phyloP scores from a whole-genome alignment of 1,284 basidiomycete species.

The Puccinia brachypodii region DNA sequence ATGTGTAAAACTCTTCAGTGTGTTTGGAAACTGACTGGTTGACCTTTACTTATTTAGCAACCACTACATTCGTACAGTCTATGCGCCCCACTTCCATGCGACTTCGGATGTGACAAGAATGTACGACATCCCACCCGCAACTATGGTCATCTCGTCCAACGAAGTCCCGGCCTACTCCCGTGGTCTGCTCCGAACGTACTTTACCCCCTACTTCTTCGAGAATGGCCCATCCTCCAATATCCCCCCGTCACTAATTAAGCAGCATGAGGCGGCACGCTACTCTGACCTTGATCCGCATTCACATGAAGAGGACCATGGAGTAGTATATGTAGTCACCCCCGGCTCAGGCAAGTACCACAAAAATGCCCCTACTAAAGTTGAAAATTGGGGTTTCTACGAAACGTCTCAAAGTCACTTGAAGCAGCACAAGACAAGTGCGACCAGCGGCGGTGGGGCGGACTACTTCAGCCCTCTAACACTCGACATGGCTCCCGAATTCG shows the following conservation, averaged over 20 bases:
- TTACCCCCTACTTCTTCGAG: constrained; percentile 49
- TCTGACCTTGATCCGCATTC: constrained; percentile 19
- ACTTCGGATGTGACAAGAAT: constrained; percentile 35
- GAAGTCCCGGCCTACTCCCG: constrained; percentile 53
- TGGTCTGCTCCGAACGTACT: constrained; percentile 51
- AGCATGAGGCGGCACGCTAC: constrained; percentile 48
- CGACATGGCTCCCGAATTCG: constrained; percentile 35
- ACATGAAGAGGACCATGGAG: constrained; percentile 48
- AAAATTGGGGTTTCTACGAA: constrained; percentile 53
- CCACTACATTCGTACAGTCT: constrained; percentile 51
- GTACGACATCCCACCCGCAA: constrained; percentile 45
- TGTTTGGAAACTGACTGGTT: not conserved
- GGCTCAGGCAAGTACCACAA: constrained; percentile 53
- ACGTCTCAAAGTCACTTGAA: constrained; percentile 31
- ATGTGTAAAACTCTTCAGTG: not conserved
- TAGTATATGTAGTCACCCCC: constrained; percentile 50
- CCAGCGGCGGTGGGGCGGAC: not conserved
- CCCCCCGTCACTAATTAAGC: constrained; percentile 28
- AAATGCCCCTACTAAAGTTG: constrained; percentile 49
- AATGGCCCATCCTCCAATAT: constrained; percentile 40
- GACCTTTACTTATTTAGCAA: not conserved
- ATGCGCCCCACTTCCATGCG: constrained; percentile 51
- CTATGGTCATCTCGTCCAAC: constrained; percentile 51
- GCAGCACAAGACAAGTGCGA: constrained; percentile 18
- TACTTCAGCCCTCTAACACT: constrained; percentile 32